phyloP scores from a whole-genome alignment of 2,329 filamentous ascomycete species.

The Alternaria brassicicola region DNA sequence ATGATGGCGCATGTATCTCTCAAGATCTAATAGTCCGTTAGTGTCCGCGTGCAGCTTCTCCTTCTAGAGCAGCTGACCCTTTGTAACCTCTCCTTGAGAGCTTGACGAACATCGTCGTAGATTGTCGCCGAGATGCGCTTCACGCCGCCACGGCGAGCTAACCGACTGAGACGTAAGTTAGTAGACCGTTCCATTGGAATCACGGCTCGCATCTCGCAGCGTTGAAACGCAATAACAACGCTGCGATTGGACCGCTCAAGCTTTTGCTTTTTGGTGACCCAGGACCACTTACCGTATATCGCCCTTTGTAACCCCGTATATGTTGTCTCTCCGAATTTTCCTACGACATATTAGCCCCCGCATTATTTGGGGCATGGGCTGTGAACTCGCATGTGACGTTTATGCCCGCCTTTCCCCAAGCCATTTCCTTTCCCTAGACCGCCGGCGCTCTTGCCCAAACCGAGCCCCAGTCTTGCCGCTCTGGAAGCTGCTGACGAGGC shows the following conservation, averaged over 20 bases:
- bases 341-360: slow-evolving; percentile 24
- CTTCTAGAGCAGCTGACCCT: slow-evolving; percentile 18
- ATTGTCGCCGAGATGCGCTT: slow-evolving; percentile 71
- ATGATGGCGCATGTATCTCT: slow-evolving; percentile 31
- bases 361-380: not conserved
- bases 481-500: slow-evolving; percentile 12
- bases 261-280: not conserved
- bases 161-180: slow-evolving; percentile 54
- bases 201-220: not conserved
- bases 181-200: not conserved
- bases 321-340: slow-evolving; percentile 42
- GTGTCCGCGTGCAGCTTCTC: not conserved
- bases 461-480: slow-evolving; percentile 22
- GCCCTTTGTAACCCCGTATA: slow-evolving; percentile 43
- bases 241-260: not conserved
- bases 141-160: slow-evolving; percentile 77
- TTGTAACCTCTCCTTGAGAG: slow-evolving; percentile 58
- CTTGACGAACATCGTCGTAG: slow-evolving; percentile 66
- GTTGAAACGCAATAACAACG: not conserved
- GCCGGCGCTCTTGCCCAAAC: slow-evolving; percentile 24
- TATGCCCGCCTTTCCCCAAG: slow-evolving; percentile 13
- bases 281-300: slow-evolving; percentile 41
- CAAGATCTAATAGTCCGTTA: slow-evolving; percentile 29
- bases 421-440: slow-evolving; percentile 29
- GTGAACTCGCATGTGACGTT: slow-evolving; percentile 34